Evolutionary conservation across 1,284 basidiomycete genomes (phyloP).

Genomic region (Thecaphora frezii): DNA sequence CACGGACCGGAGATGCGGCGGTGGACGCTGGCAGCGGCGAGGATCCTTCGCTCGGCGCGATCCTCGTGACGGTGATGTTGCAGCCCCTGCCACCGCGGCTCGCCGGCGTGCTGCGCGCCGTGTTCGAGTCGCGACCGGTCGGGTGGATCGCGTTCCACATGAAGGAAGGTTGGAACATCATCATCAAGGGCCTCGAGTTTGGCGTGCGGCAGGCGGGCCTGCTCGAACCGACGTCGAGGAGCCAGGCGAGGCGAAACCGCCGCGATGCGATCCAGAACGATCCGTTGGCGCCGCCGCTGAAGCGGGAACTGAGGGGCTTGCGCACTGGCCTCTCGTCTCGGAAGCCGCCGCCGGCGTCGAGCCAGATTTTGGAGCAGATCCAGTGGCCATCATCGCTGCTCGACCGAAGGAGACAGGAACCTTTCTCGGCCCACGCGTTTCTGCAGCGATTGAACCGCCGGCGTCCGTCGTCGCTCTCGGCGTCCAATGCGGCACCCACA

Average conservation of each 20-base stretch:
- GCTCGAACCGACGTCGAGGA: not conserved
- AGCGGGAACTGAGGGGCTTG: not conserved
- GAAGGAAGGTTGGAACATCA: conserved; percentile 29
- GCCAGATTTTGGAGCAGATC: not conserved
- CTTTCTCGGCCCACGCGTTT: not conserved
- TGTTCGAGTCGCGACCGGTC: conserved; percentile 6
- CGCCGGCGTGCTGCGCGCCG: conserved; percentile 2
- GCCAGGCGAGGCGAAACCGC: not conserved
- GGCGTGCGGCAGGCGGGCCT: conserved; percentile 26
- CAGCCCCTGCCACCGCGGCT: conserved; percentile 17
- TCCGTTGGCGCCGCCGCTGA: not conserved
- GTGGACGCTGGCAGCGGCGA: no score
- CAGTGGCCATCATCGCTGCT: not conserved
- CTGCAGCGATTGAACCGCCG: not conserved
- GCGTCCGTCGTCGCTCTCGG: not conserved
- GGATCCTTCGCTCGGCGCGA: conserved; percentile 16
- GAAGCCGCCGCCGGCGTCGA: not conserved
- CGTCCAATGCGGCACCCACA: not conserved
- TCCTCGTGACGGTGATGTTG: conserved; percentile 15
- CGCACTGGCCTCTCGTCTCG: not conserved
- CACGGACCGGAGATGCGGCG: not conserved
- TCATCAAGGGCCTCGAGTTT: conserved; percentile 28
- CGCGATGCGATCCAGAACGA: not conserved
- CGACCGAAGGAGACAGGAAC: not conserved
- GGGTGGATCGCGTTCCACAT: conserved; percentile 25